Conservation (phyloP, 208 protist species). For the Crithidia bombi region DNA sequence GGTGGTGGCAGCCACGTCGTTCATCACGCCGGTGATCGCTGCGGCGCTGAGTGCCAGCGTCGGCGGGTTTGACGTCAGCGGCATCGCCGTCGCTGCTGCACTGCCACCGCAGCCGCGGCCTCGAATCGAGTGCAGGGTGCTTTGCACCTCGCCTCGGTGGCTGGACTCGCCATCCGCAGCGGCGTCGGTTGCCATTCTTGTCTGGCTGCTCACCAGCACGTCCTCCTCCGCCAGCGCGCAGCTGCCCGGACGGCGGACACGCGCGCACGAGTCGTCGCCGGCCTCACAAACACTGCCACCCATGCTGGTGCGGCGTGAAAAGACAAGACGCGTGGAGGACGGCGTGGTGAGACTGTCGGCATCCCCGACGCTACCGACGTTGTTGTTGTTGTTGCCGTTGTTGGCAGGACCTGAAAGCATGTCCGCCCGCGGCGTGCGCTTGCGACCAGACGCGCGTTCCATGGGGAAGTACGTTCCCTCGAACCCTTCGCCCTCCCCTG, state of each 20-base stretch:
- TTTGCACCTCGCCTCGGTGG: constrained; percentile 9
- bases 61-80: background rate
- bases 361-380: background rate
- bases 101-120: background rate
- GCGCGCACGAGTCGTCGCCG: background rate
- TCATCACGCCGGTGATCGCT: background rate
- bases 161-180: background rate
- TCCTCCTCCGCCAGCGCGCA: background rate
- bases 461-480: constrained; percentile 2
- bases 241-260: background rate
- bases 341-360: constrained; percentile 8
- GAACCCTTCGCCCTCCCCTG: background rate
- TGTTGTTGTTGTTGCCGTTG: background rate
- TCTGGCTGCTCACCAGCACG: background rate
- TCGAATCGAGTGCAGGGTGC: constrained; percentile 19
- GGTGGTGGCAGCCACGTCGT: background rate
- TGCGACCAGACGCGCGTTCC: constrained; percentile 13
- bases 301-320: constrained; percentile 5
- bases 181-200: background rate
- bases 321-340: constrained; percentile 2
- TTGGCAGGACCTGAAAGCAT: background rate
- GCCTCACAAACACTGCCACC: constrained; percentile 1
- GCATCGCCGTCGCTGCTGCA: constrained; percentile 1
- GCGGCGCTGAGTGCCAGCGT: background rate
- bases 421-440: constrained; percentile 14